Evolutionary conservation across 768 basidiomycete species (phyloP).

Genomic region (Mycena vitilis): DNA sequence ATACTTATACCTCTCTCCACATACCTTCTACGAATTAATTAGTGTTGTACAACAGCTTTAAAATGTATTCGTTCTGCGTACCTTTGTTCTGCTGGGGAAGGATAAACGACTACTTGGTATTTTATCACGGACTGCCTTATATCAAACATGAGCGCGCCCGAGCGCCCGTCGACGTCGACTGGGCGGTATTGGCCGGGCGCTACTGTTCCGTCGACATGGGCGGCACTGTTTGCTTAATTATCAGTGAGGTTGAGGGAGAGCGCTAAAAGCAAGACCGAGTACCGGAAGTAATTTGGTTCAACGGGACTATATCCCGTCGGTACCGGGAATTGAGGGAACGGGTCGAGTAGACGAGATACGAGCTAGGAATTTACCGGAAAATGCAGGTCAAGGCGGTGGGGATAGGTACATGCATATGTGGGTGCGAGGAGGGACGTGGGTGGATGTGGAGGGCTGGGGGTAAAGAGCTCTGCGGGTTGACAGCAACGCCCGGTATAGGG

Average conservation of each 20-base stretch:
- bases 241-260: neutral
- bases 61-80: constrained; percentile 6
- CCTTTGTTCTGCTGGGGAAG: constrained; percentile 1
- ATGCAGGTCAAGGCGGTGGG: neutral
- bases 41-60: constrained; percentile 29
- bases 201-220: neutral
- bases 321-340: constrained; percentile 18
- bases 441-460: neutral
- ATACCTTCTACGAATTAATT: constrained; percentile 24
- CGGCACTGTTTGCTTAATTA: neutral
- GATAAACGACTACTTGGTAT: neutral
- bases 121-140: neutral
- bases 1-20: constrained; percentile 14
- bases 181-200: too few relatives aligned
- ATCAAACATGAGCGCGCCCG: constrained; percentile 23
- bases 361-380: neutral
- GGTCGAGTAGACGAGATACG: neutral
- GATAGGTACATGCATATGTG: neutral
- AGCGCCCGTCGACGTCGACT: neutral
- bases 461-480: constrained; percentile 8
- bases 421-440: neutral
- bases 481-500: neutral
- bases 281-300: neutral
- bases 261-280: neutral
- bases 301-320: constrained; percentile 14